Base-by-base conservation (phyloP, 1,284 basidiomycete species). In the Rhodotorula sp. region DNA sequence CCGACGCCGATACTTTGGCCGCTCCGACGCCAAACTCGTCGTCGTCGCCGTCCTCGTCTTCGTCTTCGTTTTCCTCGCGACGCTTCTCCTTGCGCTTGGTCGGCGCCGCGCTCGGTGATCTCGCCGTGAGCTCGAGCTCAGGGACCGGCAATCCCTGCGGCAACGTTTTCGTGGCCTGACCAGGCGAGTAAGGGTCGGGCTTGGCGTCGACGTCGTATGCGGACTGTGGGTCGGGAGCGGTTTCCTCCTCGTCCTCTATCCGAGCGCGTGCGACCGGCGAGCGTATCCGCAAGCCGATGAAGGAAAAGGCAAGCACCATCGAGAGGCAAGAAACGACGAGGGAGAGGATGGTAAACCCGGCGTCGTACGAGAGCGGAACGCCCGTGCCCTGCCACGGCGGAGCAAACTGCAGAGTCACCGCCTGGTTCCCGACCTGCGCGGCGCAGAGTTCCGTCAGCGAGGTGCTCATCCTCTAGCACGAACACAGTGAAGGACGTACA, bases 231-330 rank as follows among this genome's bases (percentile, higher is more conserved):
- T 52, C 51, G 8, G 23, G n/a, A 16, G 18, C 23, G 23, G 51
- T 21, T 14, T 10, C n/a, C 8, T 52, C 51, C 12, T n/a, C 23
- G 51, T 52, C 51, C n/a, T 52, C 51, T 52, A 21, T 14, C 29
- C 56, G 51, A 7, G 54, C 16, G n/a, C 61, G 62, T 58, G 39
- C 43, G 21, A n/a, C 39, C 16, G 56, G 67, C 29, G 47, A 47
- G 58, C 73, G 72, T 15, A 83, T 61, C 46, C 81, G 78, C 18
- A 83, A 80, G 43, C 83, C 83, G 82, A 84, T 83, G 69, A 84
- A 79, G 70, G 81, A 81, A 74, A 84, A 84, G 16, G 83, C 82
- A 34, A 81, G 71, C 14, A 80, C 83, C 82, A 84, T 84, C 64
- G 80, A 82, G 5, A 79, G 57, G 67, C 81, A 81, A 12, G 80